A percentile compares a stretch with the other conserved stretches of the same genome.
phyloP scores from a whole-genome alignment of 164 flowering plant genomes.

The Tetrastigma voinierianum region DNA sequence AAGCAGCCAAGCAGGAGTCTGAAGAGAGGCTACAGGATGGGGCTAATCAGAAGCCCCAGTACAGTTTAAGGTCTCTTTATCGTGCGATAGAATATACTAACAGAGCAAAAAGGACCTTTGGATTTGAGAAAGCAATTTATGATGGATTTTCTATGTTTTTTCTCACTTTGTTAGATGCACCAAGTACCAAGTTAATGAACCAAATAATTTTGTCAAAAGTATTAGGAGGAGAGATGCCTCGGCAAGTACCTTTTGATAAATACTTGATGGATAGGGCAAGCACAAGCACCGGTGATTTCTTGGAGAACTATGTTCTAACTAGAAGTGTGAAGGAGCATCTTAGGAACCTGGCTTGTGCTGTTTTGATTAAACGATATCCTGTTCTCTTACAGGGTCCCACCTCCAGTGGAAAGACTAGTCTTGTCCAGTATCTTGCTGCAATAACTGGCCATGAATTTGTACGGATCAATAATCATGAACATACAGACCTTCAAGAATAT shows the following conservation, averaged over 20 bases:
- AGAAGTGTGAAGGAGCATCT: conserved; percentile 69
- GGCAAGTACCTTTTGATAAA: conserved; percentile 36
- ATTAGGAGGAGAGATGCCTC: conserved; percentile 42
- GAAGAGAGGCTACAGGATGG: conserved; percentile 91
- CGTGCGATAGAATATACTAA: conserved; percentile 77
- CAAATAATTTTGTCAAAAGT: conserved; percentile 40
- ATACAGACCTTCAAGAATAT: conserved; percentile 95
- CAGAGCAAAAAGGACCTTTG: conserved; percentile 56
- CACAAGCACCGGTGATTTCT: conserved; percentile 27
- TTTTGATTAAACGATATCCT: conserved; percentile 75
- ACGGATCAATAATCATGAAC: conserved; percentile 95
- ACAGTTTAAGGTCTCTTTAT: conserved; percentile 89
- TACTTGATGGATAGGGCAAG: conserved; percentile 27
- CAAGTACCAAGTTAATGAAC: conserved; percentile 76
- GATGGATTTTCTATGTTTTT: conserved; percentile 99
- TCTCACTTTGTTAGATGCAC: conserved; percentile 61
- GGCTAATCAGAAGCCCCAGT: conserved; percentile 97
- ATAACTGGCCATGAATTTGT: conserved; percentile 83
- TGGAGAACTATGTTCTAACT: conserved; percentile 62
- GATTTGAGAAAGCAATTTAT: conserved; percentile 64
- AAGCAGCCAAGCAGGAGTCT: conserved; percentile 66
- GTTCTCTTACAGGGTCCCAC: conserved; percentile 98
- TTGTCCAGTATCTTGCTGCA: conserved; percentile 87
- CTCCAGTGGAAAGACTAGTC: conserved; percentile 99
- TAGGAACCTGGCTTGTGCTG: conserved; percentile 68